Percentiles rank a stretch among this genome's conserved stretches.
Evolutionary conservation across 441 rosid genomes (phyloP).

Genomic region (Viola pubescens): DNA sequence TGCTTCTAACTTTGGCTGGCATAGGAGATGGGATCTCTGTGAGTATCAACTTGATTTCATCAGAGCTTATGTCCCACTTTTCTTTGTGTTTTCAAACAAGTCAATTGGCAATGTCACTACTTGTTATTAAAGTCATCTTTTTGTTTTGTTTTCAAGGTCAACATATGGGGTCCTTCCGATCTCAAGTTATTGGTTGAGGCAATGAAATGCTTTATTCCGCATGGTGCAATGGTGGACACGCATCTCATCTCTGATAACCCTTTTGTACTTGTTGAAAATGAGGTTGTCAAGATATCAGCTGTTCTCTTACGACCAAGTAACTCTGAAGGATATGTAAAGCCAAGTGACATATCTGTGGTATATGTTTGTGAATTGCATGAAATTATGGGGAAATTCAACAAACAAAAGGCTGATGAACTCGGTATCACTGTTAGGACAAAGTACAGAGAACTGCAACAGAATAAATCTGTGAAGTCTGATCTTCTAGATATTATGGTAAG

Average conservation of each 20-base stretch:
- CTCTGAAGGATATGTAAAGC: slow-evolving; percentile 36
- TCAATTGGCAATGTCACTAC: neutral
- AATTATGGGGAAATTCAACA: slow-evolving; percentile 73
- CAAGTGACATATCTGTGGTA: slow-evolving; percentile 74
- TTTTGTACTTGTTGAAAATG: slow-evolving; percentile 57
- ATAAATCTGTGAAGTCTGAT: slow-evolving; percentile 80
- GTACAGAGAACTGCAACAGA: slow-evolving; percentile 63
- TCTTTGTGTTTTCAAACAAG: neutral
- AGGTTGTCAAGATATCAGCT: slow-evolving; percentile 92
- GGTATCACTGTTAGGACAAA: slow-evolving; percentile 82
- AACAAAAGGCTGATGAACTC: slow-evolving; percentile 63
- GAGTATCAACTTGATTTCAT: slow-evolving; percentile 26
- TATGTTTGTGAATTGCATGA: slow-evolving; percentile 84
- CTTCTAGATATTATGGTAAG: slow-evolving; percentile 51
- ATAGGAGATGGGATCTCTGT: slow-evolving; percentile 71
- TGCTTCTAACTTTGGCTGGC: slow-evolving; percentile 65
- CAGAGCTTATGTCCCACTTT: neutral
- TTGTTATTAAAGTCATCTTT: slow-evolving; percentile 6
- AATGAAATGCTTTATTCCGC: slow-evolving; percentile 86
- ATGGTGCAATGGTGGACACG: slow-evolving; percentile 94
- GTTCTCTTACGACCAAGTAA: slow-evolving; percentile 39
- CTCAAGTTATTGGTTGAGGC: slow-evolving; percentile 78
- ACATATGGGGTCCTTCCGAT: slow-evolving; percentile 95
- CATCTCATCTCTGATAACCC: slow-evolving; percentile 34
- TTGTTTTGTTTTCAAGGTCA: slow-evolving; percentile 48